phyloP scores from a whole-genome alignment of 1,284 basidiomycete genomes.

The Bjerkandera adusta region DNA sequence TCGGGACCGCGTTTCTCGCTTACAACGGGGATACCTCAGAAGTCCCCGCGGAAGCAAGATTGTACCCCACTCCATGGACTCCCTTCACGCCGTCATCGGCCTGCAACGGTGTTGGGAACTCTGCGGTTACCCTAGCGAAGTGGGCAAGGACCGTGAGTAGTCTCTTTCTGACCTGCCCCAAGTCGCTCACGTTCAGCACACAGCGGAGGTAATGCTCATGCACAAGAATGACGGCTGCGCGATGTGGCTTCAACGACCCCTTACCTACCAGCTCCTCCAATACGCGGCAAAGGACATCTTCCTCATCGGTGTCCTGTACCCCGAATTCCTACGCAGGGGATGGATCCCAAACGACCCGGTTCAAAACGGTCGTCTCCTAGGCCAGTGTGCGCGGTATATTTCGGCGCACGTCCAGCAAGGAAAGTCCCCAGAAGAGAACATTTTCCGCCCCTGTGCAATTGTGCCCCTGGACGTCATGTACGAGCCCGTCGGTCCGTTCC shows the following conservation, averaged over 20 bases:
- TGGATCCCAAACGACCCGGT: slow-evolving; percentile 30
- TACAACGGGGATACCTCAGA: slow-evolving; percentile 28
- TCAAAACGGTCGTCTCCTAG: slow-evolving; percentile 14
- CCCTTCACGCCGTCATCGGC: slow-evolving; percentile 31
- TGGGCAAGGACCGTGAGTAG: slow-evolving; percentile 30
- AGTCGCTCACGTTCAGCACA: not conserved
- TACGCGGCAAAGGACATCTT: slow-evolving; percentile 43
- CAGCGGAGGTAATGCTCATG: slow-evolving; percentile 37
- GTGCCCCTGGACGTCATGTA: slow-evolving; percentile 22
- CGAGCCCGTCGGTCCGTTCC: slow-evolving; percentile 11
- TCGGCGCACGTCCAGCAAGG: slow-evolving; percentile 19
- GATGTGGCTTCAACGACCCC: slow-evolving; percentile 36
- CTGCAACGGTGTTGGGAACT: slow-evolving; percentile 25
- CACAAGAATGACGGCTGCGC: slow-evolving; percentile 31
- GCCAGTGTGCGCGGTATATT: slow-evolving; percentile 22
- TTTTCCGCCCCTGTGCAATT: slow-evolving; percentile 18
- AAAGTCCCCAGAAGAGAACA: slow-evolving; percentile 14
- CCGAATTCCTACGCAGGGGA: slow-evolving; percentile 28
- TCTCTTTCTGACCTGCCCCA: not conserved
- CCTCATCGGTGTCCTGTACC: slow-evolving; percentile 36
- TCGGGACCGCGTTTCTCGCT: slow-evolving; percentile 24
- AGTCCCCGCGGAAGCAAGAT: too few relatives aligned
- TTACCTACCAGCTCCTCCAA: slow-evolving; percentile 32
- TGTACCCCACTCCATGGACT: too few relatives aligned
- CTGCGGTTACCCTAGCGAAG: slow-evolving; percentile 16